A percentile compares a stretch with the other conserved stretches of the same genome.
phyloP scores from a whole-genome alignment of 1,139 yeast species.

The Zhuliangozyma parablackwelliae region DNA sequence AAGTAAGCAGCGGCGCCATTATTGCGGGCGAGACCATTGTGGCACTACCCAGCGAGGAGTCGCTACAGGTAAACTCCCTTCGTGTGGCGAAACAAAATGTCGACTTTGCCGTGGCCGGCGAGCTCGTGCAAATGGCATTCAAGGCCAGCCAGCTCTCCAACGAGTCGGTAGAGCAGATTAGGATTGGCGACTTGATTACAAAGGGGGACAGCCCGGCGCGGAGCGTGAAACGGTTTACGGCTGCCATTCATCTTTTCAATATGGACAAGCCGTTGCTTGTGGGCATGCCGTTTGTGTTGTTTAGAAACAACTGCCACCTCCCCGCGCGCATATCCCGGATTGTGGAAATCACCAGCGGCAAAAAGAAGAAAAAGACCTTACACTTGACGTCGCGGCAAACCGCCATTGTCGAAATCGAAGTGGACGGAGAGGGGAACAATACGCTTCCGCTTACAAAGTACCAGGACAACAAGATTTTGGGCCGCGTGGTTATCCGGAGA shows the following conservation, averaged over 20 bases:
- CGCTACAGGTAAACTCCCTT: constrained; percentile 31
- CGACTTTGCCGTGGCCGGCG: constrained; percentile 62
- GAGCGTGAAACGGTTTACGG: constrained; percentile 48
- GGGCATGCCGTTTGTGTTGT: constrained; percentile 79
- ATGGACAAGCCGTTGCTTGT: constrained; percentile 69
- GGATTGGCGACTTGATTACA: constrained; percentile 70
- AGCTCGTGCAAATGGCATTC: constrained; percentile 58
- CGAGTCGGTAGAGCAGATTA: constrained; percentile 48
- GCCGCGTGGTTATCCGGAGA: constrained; percentile 78
- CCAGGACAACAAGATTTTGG: constrained; percentile 58
- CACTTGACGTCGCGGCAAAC: constrained; percentile 72
- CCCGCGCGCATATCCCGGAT: constrained; percentile 69
- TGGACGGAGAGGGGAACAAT: constrained; percentile 45
- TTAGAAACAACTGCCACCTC: constrained; percentile 74
- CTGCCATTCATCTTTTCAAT: constrained; percentile 64
- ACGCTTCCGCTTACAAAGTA: constrained; percentile 61
- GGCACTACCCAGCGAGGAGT: constrained; percentile 50
- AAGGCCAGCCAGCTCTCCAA: constrained; percentile 37
- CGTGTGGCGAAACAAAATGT: constrained; percentile 20
- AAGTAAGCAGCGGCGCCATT: constrained; percentile 69
- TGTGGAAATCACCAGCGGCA: constrained; percentile 35
- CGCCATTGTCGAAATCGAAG: constrained; percentile 67
- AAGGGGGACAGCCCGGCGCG: constrained; percentile 43
- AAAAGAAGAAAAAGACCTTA: constrained; percentile 51
- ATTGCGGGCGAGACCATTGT: constrained; percentile 72